phyloP scores from a whole-genome alignment of 176 grass and related monocot genomes.

The Themeda triandra region DNA sequence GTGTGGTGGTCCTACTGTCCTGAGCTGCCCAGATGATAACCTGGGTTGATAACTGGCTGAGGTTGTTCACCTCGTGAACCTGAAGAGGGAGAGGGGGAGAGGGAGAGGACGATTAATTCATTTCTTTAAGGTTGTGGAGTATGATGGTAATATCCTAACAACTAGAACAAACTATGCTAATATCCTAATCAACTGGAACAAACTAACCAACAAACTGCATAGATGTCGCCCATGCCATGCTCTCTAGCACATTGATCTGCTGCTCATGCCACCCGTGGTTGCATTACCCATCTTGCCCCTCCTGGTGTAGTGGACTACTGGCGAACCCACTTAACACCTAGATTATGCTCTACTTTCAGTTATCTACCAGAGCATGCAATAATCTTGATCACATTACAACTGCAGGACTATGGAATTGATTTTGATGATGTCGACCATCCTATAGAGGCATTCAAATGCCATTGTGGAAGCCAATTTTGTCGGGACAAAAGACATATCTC shows the following conservation, averaged over 20 bases:
- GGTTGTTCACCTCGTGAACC: too few relatives aligned
- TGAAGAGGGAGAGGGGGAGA: too few relatives aligned
- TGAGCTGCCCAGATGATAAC: too few relatives aligned
- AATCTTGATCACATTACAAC: conserved; percentile 4
- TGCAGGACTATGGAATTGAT: conserved; percentile 85
- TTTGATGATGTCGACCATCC: conserved; percentile 81
- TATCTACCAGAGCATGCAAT: background rate
- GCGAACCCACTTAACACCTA: too few relatives aligned
- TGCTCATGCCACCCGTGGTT: background rate
- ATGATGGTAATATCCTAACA: too few relatives aligned
- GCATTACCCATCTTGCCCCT: background rate
- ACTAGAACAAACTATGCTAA: too few relatives aligned
- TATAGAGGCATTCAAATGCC: conserved; percentile 74
- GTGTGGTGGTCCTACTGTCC: too few relatives aligned
- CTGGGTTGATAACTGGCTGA: too few relatives aligned
- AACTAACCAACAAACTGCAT: background rate
- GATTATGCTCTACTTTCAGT: background rate
- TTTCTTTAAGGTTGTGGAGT: too few relatives aligned
- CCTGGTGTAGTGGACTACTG: background rate
- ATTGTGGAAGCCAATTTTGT: conserved; percentile 61
- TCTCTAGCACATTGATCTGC: background rate
- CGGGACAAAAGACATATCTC: conserved; percentile 34
- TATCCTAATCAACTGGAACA: background rate
- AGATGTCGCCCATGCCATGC: background rate
- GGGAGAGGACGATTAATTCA: too few relatives aligned